Conservation (phyloP, 2,329 filamentous ascomycete species). For the Colletotrichum paranaense region DNA sequence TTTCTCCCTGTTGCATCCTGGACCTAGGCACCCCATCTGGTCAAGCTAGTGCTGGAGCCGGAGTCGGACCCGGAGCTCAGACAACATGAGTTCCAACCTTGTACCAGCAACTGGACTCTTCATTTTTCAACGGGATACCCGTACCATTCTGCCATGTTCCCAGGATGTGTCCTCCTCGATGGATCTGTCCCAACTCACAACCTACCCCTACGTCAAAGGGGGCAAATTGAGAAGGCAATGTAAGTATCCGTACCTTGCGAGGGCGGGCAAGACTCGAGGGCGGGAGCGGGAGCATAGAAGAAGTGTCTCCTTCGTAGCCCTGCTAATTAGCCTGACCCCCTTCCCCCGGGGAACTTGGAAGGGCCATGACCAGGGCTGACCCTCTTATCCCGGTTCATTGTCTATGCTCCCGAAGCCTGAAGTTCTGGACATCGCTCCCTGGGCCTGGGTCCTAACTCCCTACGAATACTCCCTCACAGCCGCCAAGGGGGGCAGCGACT, state of each 20-base stretch:
- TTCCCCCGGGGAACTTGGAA: not conserved
- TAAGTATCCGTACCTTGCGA: not conserved
- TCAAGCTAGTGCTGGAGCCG: not conserved
- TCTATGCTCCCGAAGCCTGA: not conserved
- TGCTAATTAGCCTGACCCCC: not conserved
- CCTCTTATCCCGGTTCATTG: not conserved
- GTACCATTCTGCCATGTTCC: not conserved
- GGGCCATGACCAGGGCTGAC: not conserved
- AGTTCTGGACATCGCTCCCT: no score
- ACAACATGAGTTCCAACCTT: not conserved
- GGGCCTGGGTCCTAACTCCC: not conserved
- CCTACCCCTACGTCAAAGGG: not conserved
- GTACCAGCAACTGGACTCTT: not conserved
- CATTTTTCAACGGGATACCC: not conserved
- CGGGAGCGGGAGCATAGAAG: slow-evolving; percentile 6
- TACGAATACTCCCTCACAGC: not conserved
- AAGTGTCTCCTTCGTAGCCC: not conserved
- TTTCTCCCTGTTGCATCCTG: slow-evolving; percentile 8
- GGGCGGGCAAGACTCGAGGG: not conserved
- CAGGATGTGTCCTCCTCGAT: not conserved
- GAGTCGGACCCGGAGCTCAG: not conserved
- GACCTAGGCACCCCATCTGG: not conserved
- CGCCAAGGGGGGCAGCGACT: not conserved
- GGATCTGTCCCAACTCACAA: not conserved
- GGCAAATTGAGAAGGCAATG: not conserved